phyloP scores from a whole-genome alignment of 129 eudicot genomes.

The Saposhnikovia divaricata region DNA sequence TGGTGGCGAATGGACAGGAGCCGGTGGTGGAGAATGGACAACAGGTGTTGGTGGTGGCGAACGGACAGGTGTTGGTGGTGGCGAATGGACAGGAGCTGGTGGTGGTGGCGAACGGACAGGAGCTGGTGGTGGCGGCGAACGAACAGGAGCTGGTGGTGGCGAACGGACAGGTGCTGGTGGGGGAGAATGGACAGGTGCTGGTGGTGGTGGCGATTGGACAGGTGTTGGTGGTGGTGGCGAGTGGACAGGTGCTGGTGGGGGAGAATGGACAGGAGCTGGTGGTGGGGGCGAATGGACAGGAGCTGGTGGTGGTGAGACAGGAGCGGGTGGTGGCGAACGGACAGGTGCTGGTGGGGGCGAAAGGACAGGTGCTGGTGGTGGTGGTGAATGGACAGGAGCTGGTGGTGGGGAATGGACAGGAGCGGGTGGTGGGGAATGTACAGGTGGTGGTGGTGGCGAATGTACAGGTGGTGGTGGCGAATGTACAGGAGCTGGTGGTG shows the following conservation, averaged over 20 bases:
- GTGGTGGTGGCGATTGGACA: constrained; percentile 23
- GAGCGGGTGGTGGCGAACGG: neutral
- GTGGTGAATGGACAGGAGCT: neutral
- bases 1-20: constrained; percentile 13
- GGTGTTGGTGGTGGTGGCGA: neutral
- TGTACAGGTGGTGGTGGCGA: neutral
- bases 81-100: constrained; percentile 1
- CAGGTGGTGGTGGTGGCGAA: neutral
- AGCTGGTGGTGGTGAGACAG: neutral
- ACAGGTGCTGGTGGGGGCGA: neutral
- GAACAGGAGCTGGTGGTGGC: constrained; percentile 17
- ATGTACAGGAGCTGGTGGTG: neutral
- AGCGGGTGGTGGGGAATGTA: constrained; percentile 12
- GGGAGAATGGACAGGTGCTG: constrained; percentile 11
- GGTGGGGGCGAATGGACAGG: neutral
- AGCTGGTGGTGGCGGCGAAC: constrained; percentile 24
- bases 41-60: constrained; percentile 23
- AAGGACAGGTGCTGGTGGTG: constrained; percentile 16
- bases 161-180: constrained; percentile 13
- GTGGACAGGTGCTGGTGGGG: constrained; percentile 2
- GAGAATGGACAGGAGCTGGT: too few relatives aligned
- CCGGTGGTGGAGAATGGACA: neutral
- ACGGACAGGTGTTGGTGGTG: neutral
- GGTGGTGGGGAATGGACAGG: neutral
- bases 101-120: constrained; percentile 17